Base-by-base conservation (phyloP, 306 rosid species). In the Quercus engelmannii region DNA sequence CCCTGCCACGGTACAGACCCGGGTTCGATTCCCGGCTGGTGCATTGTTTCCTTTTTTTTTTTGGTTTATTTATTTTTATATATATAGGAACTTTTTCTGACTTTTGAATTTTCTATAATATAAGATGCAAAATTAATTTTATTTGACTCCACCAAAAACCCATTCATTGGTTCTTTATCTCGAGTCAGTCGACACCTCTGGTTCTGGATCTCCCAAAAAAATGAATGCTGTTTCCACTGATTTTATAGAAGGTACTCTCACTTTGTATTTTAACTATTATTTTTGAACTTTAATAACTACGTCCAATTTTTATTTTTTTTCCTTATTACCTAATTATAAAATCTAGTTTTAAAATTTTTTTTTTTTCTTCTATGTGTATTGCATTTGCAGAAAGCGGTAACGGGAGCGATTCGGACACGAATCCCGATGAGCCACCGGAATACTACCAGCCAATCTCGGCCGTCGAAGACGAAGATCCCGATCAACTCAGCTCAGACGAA, bases 401-500 rank as follows among this genome's bases (percentile, higher is more conserved):
- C 79, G 98, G 74, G 55, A 93, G 96, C 89, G 98, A 95, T 81
- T 90, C 99, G 2, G 99, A 93, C 63, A 72, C 89, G 13, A 90
- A 86, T 84, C 63, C 87, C 69, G 92, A 85, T 23, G 92, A 77
- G 12, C 77, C 54, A 20, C 77, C 84, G 79, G 98, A 88, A 62
- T 80, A 91, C 82, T 96, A 93, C 82, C 87, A 90, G 74, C 96
- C 98, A 10, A 90, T 96, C 77, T 87, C 94, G 31, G 89, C 81
- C 59, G 56, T 85, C 17, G 90, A 87, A 12, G 88, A 77, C 30
- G 87, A 76, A 19, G 87, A 81, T n/a, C 76, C 80, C 67, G 85
- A 79, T 7, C 78, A 71, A 59, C 64, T 67, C 17, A 85, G 74
- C 69, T 83, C 85, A 0, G 90, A 84, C 70, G 88, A 83, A 4